Evolutionary conservation across 1,139 yeast genomes (phyloP).

Genomic region (Kodamaea ohmeri): DNA sequence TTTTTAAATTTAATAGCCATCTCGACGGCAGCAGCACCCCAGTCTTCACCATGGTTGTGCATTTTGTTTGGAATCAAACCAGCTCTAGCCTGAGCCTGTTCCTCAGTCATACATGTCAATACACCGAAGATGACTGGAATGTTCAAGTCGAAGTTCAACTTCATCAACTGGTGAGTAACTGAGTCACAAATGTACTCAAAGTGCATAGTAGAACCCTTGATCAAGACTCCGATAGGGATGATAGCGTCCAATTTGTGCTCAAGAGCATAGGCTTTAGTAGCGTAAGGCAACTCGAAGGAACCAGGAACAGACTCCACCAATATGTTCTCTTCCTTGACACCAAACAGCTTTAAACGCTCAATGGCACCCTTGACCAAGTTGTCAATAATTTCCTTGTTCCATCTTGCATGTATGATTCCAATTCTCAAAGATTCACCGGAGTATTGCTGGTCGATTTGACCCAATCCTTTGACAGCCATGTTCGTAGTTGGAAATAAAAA

Average conservation of each 20-base stretch:
- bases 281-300: slow-evolving; percentile 88
- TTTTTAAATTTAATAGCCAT: slow-evolving; percentile 59
- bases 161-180: slow-evolving; percentile 83
- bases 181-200: slow-evolving; percentile 95
- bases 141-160: slow-evolving; percentile 63
- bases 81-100: slow-evolving; percentile 90
- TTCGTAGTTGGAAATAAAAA: slow-evolving; percentile 3
- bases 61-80: slow-evolving; percentile 71
- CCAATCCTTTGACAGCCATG: slow-evolving; percentile 83
- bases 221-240: slow-evolving; percentile 90
- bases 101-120: slow-evolving; percentile 88
- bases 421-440: slow-evolving; percentile 68
- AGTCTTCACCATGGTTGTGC: slow-evolving; percentile 97
- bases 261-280: slow-evolving; percentile 54
- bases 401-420: slow-evolving; percentile 92
- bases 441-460: slow-evolving; percentile 65
- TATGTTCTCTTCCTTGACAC: slow-evolving; percentile 76
- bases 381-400: slow-evolving; percentile 79
- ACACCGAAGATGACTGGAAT: slow-evolving; percentile 91
- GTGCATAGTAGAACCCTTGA: slow-evolving; percentile 97
- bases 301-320: slow-evolving; percentile 88
- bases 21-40: slow-evolving; percentile 99
- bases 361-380: slow-evolving; percentile 80
- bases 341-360: slow-evolving; percentile 54
- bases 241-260: slow-evolving; percentile 71